Conservation (phyloP, 441 rosid genomes). For the Euphorbia celastroides region DNA sequence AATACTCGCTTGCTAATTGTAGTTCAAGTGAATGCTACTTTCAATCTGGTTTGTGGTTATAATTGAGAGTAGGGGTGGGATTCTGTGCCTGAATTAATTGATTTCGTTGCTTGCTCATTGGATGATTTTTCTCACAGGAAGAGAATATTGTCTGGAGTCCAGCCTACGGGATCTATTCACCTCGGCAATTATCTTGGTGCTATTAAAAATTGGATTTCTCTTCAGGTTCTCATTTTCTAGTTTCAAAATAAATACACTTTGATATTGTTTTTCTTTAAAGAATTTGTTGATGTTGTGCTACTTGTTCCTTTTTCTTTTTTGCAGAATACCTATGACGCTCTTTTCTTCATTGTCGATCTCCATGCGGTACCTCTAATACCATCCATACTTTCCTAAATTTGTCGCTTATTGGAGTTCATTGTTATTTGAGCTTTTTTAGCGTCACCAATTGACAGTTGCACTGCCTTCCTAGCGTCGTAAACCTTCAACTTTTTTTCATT, state of each 20-base stretch:
- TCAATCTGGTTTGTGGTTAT: background rate
- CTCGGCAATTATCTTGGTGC: constrained; percentile 95
- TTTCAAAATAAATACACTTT: background rate
- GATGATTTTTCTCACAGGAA: constrained; percentile 36
- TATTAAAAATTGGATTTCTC: constrained; percentile 75
- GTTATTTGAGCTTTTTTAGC: background rate
- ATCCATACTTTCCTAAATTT: background rate
- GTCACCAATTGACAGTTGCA: background rate
- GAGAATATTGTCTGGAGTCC: constrained; percentile 89
- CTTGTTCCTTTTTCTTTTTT: constrained; percentile 17
- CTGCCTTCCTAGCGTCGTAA: background rate
- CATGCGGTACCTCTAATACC: constrained; percentile 54
- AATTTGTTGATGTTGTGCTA: background rate
- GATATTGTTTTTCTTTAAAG: background rate
- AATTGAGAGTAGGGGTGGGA: background rate
- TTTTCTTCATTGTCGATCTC: constrained; percentile 81
- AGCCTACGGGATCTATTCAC: constrained; percentile 88
- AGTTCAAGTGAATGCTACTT: too few species aligned
- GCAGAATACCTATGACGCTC: constrained; percentile 80
- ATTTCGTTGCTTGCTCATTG: background rate
- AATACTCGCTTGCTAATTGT: too few species aligned
- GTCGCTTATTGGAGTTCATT: background rate
- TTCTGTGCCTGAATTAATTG: background rate
- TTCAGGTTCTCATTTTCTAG: constrained; percentile 78
- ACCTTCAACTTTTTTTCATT: background rate